A percentile compares a stretch with the other conserved stretches of the same genome.
Conservation (phyloP, 2,329 filamentous ascomycete species). For the Pseudomassariella vexata region DNA sequence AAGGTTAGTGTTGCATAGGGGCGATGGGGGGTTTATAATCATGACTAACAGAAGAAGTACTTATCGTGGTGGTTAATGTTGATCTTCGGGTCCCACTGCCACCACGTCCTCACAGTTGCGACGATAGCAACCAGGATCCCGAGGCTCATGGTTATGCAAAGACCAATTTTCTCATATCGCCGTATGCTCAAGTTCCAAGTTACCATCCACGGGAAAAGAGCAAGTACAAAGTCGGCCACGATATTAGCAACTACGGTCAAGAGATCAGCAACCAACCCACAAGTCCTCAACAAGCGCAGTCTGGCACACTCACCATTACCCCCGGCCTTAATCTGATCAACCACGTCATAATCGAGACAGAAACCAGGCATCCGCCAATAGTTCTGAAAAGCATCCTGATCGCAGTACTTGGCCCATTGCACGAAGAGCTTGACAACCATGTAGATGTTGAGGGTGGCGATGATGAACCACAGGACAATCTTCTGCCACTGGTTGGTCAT, state of each 20-base stretch:
- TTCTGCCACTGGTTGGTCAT: conserved; percentile 38
- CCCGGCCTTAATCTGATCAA: conserved; percentile 40
- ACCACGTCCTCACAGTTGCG: conserved; percentile 39
- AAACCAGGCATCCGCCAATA: conserved; percentile 39
- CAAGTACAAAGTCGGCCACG: conserved; percentile 46
- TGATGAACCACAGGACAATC: conserved; percentile 42
- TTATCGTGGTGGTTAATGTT: conserved; percentile 28
- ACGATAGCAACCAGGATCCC: conserved; percentile 39
- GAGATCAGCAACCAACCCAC: background rate
- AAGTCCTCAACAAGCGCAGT: background rate
- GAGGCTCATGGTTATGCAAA: conserved; percentile 44
- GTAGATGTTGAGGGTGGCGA: conserved; percentile 40
- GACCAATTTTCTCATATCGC: conserved; percentile 39
- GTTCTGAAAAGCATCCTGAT: conserved; percentile 34
- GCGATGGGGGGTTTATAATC: background rate
- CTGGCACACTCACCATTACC: conserved; percentile 42
- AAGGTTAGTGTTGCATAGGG: background rate
- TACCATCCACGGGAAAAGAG: conserved; percentile 42
- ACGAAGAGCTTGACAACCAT: conserved; percentile 42
- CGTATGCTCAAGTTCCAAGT: conserved; percentile 42
- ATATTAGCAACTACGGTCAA: conserved; percentile 51
- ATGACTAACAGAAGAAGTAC: conserved; percentile 39
- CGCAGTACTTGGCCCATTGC: conserved; percentile 43
- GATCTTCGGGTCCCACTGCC: conserved; percentile 44
- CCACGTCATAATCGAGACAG: conserved; percentile 31